These are phyloP conservation scores for Rhodotorula mucilaginosa DNA, from an alignment of 1,284 basidiomycete species.

Conservation along the genomic window DNA sequence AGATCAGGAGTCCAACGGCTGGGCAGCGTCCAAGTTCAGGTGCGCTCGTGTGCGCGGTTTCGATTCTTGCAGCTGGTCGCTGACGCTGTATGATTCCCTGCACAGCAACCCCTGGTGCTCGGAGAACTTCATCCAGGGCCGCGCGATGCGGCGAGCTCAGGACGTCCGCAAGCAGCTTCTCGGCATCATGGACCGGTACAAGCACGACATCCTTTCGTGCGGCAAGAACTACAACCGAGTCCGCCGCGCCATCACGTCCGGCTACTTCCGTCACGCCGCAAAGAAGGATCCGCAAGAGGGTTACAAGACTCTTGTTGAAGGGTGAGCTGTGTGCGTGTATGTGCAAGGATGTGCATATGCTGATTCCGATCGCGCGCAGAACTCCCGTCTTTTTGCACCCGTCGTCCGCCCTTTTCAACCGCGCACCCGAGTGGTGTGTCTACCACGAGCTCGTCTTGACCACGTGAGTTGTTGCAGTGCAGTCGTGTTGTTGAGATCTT, in stretches of 20 bases:
- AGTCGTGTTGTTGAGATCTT: no score
- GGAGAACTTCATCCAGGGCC: conserved; percentile 90
- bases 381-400: conserved; percentile 98
- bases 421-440: conserved; percentile 75
- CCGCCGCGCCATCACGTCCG: conserved; percentile 92
- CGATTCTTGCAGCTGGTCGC: no score
- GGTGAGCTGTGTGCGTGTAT: conserved; percentile 49
- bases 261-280: conserved; percentile 92
- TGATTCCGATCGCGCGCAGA: conserved; percentile 6
- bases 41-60: no score
- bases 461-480: conserved; percentile 11
- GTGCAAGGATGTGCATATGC: neutral
- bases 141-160: conserved; percentile 95
- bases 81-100: no score
- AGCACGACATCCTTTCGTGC: conserved; percentile 88
- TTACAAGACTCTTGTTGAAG: conserved; percentile 96
- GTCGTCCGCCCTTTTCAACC: conserved; percentile 93
- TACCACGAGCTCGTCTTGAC: conserved; percentile 63
- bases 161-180: conserved; percentile 95
- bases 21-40: no score
- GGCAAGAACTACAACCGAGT: conserved; percentile 91
- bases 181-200: conserved; percentile 99
- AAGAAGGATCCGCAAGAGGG: conserved; percentile 73
- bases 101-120: conserved; percentile 45
- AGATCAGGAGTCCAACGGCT: no score